phyloP scores from a whole-genome alignment of 148 eudicot genomes.

The Drosera capensis region DNA sequence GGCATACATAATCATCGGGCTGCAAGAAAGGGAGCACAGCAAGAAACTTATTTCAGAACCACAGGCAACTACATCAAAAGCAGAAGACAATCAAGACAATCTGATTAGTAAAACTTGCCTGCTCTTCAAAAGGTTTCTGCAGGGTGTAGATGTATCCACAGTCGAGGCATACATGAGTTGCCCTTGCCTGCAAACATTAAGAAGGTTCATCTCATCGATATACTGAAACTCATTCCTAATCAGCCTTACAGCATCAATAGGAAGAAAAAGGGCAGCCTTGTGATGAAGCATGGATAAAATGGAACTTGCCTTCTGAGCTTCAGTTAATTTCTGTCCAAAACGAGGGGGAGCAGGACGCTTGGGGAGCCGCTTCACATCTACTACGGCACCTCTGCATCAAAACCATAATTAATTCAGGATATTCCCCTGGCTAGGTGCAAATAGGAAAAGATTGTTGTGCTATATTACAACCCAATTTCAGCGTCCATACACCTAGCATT shows the following conservation, averaged over 20 bases:
- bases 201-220: not conserved
- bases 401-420: too few species aligned
- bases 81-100: not conserved
- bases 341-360: constrained; percentile 97
- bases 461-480: too few species aligned
- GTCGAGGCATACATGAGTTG: constrained; percentile 91
- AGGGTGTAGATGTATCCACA: constrained; percentile 86
- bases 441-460: too few species aligned
- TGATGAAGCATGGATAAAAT: not conserved
- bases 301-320: constrained; percentile 66
- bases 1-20: constrained; percentile 78
- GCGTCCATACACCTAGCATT: too few species aligned
- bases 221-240: not conserved
- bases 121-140: constrained; percentile 71
- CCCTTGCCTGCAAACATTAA: constrained; percentile 46
- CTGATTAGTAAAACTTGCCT: constrained; percentile 30
- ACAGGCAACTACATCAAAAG: not conserved
- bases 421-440: too few species aligned
- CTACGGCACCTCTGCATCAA: constrained; percentile 52
- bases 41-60: not conserved
- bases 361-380: constrained; percentile 79
- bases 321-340: constrained; percentile 77
- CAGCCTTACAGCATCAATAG: not conserved
- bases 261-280: not conserved
- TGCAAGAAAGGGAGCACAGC: constrained; percentile 15